Evolutionary conservation across 371 early-diverging fungal species (phyloP), one percentile per base, ranked within the genome.

Genomic region (Mucor plumbeus): DNA sequence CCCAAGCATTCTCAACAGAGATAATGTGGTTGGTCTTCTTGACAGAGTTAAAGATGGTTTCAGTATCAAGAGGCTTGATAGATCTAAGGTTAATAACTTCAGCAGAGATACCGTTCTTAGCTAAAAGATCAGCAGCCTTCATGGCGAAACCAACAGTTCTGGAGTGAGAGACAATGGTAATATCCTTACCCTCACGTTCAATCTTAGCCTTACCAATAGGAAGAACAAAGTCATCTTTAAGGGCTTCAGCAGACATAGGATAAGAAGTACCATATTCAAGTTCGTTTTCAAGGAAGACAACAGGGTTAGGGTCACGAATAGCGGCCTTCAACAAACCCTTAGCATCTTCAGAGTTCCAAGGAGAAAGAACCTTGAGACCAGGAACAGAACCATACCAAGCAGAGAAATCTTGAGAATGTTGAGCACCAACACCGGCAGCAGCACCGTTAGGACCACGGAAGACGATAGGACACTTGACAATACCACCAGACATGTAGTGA

Each of bases 381-480:
- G 97, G 97, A 55, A 99, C 94, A 61, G 95, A 92, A 33, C 99
- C 99, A 82, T 98, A 99, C 96, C 98, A 99, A 60, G 97, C 94
- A 72, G 97, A 95, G 76, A 96, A 99, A 86, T 96, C 96, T 85
- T 99, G 99, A 35, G 99, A 99, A 88, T 99, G 99, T 88, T 99
- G 99, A 50, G 99, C 99, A 75, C 87, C 99, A 40, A 99, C 99
- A 78, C 99, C 99, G 47, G 95, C 92, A 70, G 98, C 97, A 56
- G 97, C 97, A 70, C 99, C 99, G 87, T 99, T 99, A 63, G 99
- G 99, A 15, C 99, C 99, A 75, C 99, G 92, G 92, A 99, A 99
- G 13, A 99, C 99, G 74, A 99, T 99, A 26, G 99, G 98, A 78
- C 94, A 93, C 60, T 76, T 74, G 40, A 93, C 92, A 19, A 89